These are phyloP conservation scores for Somion occarium DNA, from an alignment of 1,284 basidiomycete genomes.

Conservation along the genomic window DNA sequence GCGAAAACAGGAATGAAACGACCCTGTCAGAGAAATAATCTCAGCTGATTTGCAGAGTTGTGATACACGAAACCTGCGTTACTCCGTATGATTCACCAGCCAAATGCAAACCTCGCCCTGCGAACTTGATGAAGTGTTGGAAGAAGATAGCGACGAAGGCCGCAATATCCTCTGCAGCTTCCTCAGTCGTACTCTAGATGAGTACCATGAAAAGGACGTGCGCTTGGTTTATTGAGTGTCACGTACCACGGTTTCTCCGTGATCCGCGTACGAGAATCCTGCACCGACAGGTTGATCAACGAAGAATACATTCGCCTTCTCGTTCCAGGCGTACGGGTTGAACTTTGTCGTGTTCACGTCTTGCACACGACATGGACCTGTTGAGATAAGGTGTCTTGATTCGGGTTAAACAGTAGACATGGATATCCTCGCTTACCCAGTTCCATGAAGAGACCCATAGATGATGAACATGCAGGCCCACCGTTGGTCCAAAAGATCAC, in stretches of 20 bases:
- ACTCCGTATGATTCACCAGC: slow-evolving; percentile 70
- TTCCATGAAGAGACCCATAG: slow-evolving; percentile 64
- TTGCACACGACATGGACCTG: slow-evolving; percentile 47
- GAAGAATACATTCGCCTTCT: slow-evolving; percentile 67
- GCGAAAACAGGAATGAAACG: slow-evolving; percentile 85
- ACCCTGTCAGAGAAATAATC: slow-evolving; percentile 43
- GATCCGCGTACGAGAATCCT: slow-evolving; percentile 72
- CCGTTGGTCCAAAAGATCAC: slow-evolving; percentile 36
- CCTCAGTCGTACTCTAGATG: slow-evolving; percentile 50
- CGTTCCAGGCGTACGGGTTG: slow-evolving; percentile 65
- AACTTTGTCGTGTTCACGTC: slow-evolving; percentile 40
- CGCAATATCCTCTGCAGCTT: slow-evolving; percentile 64
- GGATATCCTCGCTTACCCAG: slow-evolving; percentile 33
- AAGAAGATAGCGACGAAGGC: slow-evolving; percentile 70
- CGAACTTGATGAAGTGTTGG: slow-evolving; percentile 62
- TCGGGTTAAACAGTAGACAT: background rate
- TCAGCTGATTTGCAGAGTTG: background rate
- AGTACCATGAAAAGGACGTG: background rate
- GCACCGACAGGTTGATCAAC: slow-evolving; percentile 62
- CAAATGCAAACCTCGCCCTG: slow-evolving; percentile 65
- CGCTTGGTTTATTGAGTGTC: background rate
- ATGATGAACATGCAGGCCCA: slow-evolving; percentile 49
- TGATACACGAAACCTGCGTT: too few relatives aligned
- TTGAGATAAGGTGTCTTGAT: background rate
- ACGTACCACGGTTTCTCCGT: slow-evolving; percentile 58